Percentiles rank a stretch among this genome's conserved stretches.
Conservation (phyloP, 1,284 basidiomycete species). For the Ceratobasidium sp. region DNA sequence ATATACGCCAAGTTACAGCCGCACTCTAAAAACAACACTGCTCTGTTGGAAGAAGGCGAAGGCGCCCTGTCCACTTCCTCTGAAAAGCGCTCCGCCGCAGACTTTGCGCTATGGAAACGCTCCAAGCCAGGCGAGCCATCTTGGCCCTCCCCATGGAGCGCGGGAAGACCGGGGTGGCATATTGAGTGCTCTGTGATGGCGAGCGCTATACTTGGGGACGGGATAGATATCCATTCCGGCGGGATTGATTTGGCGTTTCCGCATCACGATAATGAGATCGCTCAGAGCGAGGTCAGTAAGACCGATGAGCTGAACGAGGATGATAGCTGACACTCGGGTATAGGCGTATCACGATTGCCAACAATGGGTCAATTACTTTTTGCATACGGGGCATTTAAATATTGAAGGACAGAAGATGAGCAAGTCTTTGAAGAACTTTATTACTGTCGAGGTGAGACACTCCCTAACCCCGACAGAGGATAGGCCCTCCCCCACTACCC, state of each 20-base stretch:
- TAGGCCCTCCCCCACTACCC: neutral
- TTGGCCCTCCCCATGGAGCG: slow-evolving; percentile 97
- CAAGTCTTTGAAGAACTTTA: slow-evolving; percentile 99
- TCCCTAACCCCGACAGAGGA: neutral
- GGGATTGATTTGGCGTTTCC: slow-evolving; percentile 98
- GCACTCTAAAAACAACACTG: slow-evolving; percentile 93
- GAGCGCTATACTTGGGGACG: slow-evolving; percentile 89
- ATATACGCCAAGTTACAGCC: slow-evolving; percentile 97
- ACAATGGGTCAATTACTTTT: slow-evolving; percentile 99
- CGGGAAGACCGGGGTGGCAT: slow-evolving; percentile 99
- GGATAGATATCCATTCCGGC: slow-evolving; percentile 98
- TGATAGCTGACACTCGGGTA: neutral
- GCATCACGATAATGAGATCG: slow-evolving; percentile 99
- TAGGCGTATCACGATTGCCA: slow-evolving; percentile 93
- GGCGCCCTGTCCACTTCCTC: slow-evolving; percentile 79
- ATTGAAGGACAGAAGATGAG: slow-evolving; percentile 99
- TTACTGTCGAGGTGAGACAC: slow-evolving; percentile 91
- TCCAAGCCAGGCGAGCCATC: slow-evolving; percentile 98
- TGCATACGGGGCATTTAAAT: slow-evolving; percentile 98
- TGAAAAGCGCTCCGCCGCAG: slow-evolving; percentile 65
- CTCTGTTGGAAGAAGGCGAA: slow-evolving; percentile 94
- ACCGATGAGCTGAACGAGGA: too few relatives aligned
- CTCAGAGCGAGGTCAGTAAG: slow-evolving; percentile 87
- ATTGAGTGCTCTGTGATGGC: slow-evolving; percentile 99
- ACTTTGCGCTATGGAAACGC: slow-evolving; percentile 99